Evolutionary conservation across 1,284 basidiomycete species (phyloP), one percentile per base, ranked within the genome.

Genomic region (Grifola frondosa): DNA sequence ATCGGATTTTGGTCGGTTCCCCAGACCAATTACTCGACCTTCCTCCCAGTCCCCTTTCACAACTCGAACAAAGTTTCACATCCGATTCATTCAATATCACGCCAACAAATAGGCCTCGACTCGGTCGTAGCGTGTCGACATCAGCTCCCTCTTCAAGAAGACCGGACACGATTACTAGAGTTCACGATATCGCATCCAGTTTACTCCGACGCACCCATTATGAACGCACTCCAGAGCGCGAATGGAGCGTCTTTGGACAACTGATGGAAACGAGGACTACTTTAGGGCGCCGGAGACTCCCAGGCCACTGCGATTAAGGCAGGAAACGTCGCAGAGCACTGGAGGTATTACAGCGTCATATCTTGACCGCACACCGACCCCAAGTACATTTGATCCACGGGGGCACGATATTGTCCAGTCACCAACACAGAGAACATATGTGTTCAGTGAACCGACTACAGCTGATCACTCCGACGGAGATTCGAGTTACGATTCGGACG

Each of bases 241-340:
- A 78, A 64, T 89, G 87, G 87, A 70, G 80, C 1, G 66, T 88
- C 5, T 89, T 89, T 54, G 77, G 73, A 4, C 80, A 88, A 56
- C 61, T 84, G 25, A 85, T 88, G 80, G 75, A 82, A 56, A 80
- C 49, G 81, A 81, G 35, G 75, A 72, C 3, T 70, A 70, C 30
- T 51, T 73, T 13, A 59, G 58, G 25, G 55, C 59, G 29, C 57
- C 63, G 30, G 28, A 43, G 41, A 38, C 44, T 8, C 40, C 40
- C 24, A 40, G 29, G 8, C n/a, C 37, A 5, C 16, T 40, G 23
- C 54, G 26, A n/a, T n/a, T n/a, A n/a, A n/a, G n/a, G n/a, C n/a
- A n/a, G n/a, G n/a, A n/a, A n/a, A n/a, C 9, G 23, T 43, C 25
- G 36, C 22, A 20, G 38, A 30, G 6, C 20, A 15, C 5, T 17